Percentiles rank a stretch among this genome's conserved stretches.
Conservation (phyloP, 225 moss, liverwort and hornwort genomes). For the Straminergon stramineum region DNA sequence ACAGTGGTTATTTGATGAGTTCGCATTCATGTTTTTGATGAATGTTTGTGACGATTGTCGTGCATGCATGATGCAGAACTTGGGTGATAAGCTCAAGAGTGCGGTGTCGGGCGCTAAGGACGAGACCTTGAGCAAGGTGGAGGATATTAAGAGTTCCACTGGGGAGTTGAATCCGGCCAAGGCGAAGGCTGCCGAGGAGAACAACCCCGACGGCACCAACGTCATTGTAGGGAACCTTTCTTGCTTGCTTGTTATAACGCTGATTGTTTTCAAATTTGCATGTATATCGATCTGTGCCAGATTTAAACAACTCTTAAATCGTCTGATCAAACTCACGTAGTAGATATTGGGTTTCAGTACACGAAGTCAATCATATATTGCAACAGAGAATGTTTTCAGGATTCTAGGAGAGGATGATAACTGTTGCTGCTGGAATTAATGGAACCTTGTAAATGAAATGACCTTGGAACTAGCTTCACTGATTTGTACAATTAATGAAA, state of each 20-base stretch:
- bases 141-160: constrained; percentile 40
- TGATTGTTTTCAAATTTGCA: background rate
- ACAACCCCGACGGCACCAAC: constrained; percentile 28
- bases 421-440: background rate
- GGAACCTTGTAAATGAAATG: background rate
- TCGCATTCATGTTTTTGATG: background rate
- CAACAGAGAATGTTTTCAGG: background rate
- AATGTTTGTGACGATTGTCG: background rate
- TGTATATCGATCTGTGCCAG: too few species aligned
- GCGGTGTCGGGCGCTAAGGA: background rate
- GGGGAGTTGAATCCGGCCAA: constrained; percentile 31
- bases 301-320: background rate
- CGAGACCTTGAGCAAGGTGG: background rate
- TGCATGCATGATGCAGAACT: constrained; percentile 6
- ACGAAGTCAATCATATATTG: background rate
- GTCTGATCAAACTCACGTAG: background rate
- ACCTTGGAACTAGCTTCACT: too few species aligned
- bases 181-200: constrained; percentile 15
- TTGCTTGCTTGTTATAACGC: background rate
- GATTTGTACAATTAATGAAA: background rate
- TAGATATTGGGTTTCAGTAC: background rate
- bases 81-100: constrained; percentile 30
- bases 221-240: background rate
- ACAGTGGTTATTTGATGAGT: too few species aligned
- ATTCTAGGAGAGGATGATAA: too few species aligned